Evolutionary conservation across 2,329 filamentous ascomycete genomes (phyloP).

Genomic region (Biscogniauxia mediterranea): DNA sequence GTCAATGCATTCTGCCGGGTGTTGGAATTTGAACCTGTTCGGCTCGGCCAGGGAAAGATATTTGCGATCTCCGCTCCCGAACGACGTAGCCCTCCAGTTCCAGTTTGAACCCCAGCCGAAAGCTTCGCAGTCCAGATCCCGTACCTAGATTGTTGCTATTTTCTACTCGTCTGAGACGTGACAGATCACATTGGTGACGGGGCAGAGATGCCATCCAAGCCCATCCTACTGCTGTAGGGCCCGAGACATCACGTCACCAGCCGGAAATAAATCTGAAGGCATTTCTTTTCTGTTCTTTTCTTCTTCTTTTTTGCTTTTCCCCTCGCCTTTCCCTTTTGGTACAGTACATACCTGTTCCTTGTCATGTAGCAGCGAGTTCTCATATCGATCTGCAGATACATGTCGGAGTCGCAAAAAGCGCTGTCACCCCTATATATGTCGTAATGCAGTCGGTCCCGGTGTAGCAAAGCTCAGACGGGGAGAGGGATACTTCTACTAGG

Average conservation of each 20-base stretch:
- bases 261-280: not conserved
- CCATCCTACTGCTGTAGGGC: not conserved
- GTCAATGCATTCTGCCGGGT: constrained; percentile 10
- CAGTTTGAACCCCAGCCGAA: not conserved
- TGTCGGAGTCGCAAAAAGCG: not conserved
- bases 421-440: not conserved
- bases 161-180: not conserved
- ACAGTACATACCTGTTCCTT: not conserved
- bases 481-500: too few species aligned
- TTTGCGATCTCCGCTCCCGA: not conserved
- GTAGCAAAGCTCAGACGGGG: too few species aligned
- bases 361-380: not conserved
- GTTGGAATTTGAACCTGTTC: not conserved
- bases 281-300: not conserved
- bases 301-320: not conserved
- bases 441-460: not conserved
- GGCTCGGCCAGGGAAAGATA: not conserved
- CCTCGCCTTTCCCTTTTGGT: not conserved
- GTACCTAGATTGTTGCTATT: not conserved
- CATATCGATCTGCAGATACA: not conserved
- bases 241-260: not conserved
- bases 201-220: not conserved
- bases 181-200: not conserved
- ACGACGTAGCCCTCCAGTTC: not conserved
- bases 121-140: not conserved